Base-by-base conservation (phyloP, 73 alveolate species). In the Paramecium tetraurelia region DNA sequence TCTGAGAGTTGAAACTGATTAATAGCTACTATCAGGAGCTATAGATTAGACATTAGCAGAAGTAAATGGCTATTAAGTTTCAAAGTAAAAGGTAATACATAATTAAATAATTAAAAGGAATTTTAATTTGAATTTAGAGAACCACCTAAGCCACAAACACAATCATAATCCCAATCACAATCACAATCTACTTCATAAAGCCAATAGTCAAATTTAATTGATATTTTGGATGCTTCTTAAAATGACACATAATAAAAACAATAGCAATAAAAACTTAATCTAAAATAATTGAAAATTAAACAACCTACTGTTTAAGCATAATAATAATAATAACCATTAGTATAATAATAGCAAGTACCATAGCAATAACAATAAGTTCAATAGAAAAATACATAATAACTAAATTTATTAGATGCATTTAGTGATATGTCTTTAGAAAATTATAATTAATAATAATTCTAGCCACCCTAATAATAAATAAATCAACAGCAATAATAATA, bases 111-210 rank as follows among this genome's bases (percentile, higher is more conserved):
- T 27, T 35, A 10, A 29, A 18, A 75, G 87, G 87, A 75, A n/a
- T 38, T 35, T 75, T 10, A 75, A 75, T 29, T 75, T 75, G 87
- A 75, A 75, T 75, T 75, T 75, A 75, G 58, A 38, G 87, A 75
- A 75, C 87, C 87, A 35, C 87, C 87, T 4, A 75, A 75, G 21
- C 68, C 69, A 14, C 8, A 38, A 1, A 1, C 31, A 27, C 31
- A 27, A 27, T 27, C 0, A 27, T 27, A 27, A 1, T 27, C n/a
- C n/a, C n/a, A n/a, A n/a, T n/a, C n/a, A n/a, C n/a, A 27, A 27
- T 27, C 31, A 27, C 1, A 27, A 38, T 53, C 10, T n/a, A 4
- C 69, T 18, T 11, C 20, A 1, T 75, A 35, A 5, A 29, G 10
- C 9, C 10, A 75, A 75, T 18, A 75, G 59, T 24, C 63, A 29